Conservation (phyloP, 352 stramenopile genomes). For the Albugo candida region DNA sequence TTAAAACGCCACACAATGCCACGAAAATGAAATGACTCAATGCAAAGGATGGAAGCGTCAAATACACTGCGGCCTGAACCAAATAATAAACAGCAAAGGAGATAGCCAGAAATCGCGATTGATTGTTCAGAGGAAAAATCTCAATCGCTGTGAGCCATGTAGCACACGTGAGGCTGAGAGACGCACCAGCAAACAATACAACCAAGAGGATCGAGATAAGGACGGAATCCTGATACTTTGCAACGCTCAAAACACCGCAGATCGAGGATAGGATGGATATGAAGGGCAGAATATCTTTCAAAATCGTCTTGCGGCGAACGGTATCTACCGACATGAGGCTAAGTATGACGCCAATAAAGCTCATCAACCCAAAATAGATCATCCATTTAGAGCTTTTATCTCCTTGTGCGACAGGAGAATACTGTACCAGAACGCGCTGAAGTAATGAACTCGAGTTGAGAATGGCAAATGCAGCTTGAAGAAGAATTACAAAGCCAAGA, state of each 20-base stretch:
- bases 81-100: slow-evolving; percentile 64
- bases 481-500: slow-evolving; percentile 26
- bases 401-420: slow-evolving; percentile 14
- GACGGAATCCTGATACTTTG: slow-evolving; percentile 18
- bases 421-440: slow-evolving; percentile 38
- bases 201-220: slow-evolving; percentile 35
- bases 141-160: slow-evolving; percentile 73
- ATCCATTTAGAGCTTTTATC: slow-evolving; percentile 54
- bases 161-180: slow-evolving; percentile 51
- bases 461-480: slow-evolving; percentile 49
- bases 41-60: slow-evolving; percentile 43
- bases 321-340: slow-evolving; percentile 66
- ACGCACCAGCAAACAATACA: slow-evolving; percentile 39
- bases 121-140: slow-evolving; percentile 67
- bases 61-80: slow-evolving; percentile 41
- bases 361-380: slow-evolving; percentile 63
- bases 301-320: slow-evolving; percentile 74
- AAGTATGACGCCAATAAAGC: slow-evolving; percentile 37
- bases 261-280: slow-evolving; percentile 28
- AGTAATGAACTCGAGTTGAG: slow-evolving; percentile 53
- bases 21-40: slow-evolving; percentile 62
- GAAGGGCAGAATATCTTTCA: slow-evolving; percentile 72
- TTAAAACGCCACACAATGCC: slow-evolving; percentile 39
- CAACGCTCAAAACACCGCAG: slow-evolving; percentile 34
- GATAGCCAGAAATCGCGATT: slow-evolving; percentile 34